Conservation (phyloP, 139 green algal species). For the Picochlorum sp. region DNA sequence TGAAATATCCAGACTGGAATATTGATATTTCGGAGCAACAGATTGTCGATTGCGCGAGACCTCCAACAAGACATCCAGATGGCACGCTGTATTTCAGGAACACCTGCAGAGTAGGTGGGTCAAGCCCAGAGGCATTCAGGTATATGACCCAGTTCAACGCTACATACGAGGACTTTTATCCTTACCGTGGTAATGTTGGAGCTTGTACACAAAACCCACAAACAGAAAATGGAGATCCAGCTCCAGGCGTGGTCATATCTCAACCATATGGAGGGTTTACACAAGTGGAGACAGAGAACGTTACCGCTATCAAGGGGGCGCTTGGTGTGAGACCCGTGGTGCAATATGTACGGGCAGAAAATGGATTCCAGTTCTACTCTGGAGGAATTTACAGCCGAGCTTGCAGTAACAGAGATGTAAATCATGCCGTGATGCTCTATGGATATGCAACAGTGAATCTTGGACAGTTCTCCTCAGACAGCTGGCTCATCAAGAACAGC, state of each 20-base stretch:
- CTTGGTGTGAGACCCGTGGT: background rate
- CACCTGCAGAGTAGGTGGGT: background rate
- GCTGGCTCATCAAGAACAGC: background rate
- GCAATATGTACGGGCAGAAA: slow-evolving; percentile 1
- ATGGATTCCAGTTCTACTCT: slow-evolving; percentile 1
- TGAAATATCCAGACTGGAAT: background rate
- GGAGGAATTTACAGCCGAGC: background rate
- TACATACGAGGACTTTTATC: background rate
- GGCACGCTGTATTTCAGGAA: background rate
- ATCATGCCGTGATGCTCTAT: background rate
- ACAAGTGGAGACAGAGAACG: background rate
- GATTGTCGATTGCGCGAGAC: slow-evolving; percentile 9
- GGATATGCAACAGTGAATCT: background rate
- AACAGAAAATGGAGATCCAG: background rate
- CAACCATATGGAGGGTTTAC: background rate
- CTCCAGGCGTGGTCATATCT: background rate
- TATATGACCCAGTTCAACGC: slow-evolving; percentile 5
- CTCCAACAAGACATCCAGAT: background rate
- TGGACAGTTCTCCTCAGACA: background rate
- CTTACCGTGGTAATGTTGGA: background rate
- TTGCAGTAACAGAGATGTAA: background rate
- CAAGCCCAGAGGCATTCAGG: background rate
- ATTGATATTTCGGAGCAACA: slow-evolving; percentile 17
- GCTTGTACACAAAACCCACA: background rate
- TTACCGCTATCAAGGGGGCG: background rate